Evolutionary conservation across 169 alveolate species (phyloP).

Genomic region (Plasmodium relictum): DNA sequence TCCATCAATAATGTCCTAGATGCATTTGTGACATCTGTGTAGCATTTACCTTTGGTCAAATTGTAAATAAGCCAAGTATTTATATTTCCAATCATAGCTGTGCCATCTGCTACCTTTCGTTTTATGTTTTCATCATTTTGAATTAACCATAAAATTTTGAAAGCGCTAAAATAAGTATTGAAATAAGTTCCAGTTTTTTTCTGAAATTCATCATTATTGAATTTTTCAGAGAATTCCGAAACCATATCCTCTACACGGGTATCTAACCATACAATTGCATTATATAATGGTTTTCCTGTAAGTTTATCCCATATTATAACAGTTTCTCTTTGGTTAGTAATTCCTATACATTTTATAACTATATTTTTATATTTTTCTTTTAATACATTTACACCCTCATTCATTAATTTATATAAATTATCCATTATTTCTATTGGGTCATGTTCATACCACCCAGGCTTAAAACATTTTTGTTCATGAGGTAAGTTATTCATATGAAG

Average conservation of each 20-base stretch:
- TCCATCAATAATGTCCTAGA: constrained; percentile 94
- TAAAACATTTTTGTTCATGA: constrained; percentile 87
- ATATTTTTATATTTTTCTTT: constrained; percentile 71
- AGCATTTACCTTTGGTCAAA: constrained; percentile 85
- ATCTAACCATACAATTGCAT: constrained; percentile 97
- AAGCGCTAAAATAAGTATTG: constrained; percentile 92
- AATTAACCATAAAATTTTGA: constrained; percentile 87
- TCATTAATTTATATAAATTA: constrained; percentile 82
- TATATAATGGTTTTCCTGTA: constrained; percentile 91
- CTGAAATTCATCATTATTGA: constrained; percentile 84
- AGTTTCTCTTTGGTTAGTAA: constrained; percentile 92
- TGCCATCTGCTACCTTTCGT: constrained; percentile 79
- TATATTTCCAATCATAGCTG: constrained; percentile 90
- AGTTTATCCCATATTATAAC: constrained; percentile 90
- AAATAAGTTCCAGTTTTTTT: constrained; percentile 92
- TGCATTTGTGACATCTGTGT: constrained; percentile 96
- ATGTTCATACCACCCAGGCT: constrained; percentile 90
- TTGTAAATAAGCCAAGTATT: constrained; percentile 91
- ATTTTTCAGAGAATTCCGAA: constrained; percentile 72
- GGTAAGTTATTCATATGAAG: constrained; percentile 72
- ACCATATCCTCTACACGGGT: constrained; percentile 89
- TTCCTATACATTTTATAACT: constrained; percentile 86
- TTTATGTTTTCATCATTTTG: constrained; percentile 83
- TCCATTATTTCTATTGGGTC: constrained; percentile 88
- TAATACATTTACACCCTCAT: constrained; percentile 77